A percentile compares a stretch with the other conserved stretches of the same genome.
Evolutionary conservation across 345 rosid genomes (phyloP).

Genomic region (Gossypium anomalum): DNA sequence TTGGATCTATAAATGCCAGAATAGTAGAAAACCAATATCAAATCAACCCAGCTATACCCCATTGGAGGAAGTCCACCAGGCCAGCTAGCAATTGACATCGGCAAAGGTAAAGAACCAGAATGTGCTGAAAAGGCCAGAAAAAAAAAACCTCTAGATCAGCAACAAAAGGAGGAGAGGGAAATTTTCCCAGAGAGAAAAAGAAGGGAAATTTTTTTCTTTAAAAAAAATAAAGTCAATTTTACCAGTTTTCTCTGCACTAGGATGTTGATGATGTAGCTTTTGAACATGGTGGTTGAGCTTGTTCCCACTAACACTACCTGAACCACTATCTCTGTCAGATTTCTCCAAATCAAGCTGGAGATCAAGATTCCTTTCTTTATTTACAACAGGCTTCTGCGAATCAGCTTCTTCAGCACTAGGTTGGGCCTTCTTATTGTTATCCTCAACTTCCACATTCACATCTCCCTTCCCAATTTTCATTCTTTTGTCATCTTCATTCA

Average conservation of each 20-base stretch:
- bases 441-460: slow-evolving; percentile 36
- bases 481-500: slow-evolving; percentile 42
- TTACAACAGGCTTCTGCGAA: slow-evolving; percentile 35
- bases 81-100: slow-evolving; percentile 81
- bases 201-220: not conserved
- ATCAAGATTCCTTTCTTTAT: slow-evolving; percentile 53
- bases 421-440: slow-evolving; percentile 37
- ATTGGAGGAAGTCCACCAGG: slow-evolving; percentile 89
- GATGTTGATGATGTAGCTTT: slow-evolving; percentile 47
- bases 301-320: slow-evolving; percentile 23
- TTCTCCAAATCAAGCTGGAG: slow-evolving; percentile 78
- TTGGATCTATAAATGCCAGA: not conserved
- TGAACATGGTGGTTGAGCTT: slow-evolving; percentile 46
- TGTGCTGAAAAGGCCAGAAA: slow-evolving; percentile 47
- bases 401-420: slow-evolving; percentile 35
- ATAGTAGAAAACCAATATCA: slow-evolving; percentile 6
- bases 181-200: not conserved
- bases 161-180: not conserved
- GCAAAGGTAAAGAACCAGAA: slow-evolving; percentile 52
- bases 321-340: slow-evolving; percentile 50
- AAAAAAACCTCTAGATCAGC: slow-evolving; percentile 6
- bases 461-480: slow-evolving; percentile 35
- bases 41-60: slow-evolving; percentile 51
- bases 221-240: not conserved
- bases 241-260: slow-evolving; percentile 55